A percentile compares a stretch with the other conserved stretches of the same genome.
Evolutionary conservation across 129 eudicot species (phyloP).

Genomic region (Oenanthe sinensis): DNA sequence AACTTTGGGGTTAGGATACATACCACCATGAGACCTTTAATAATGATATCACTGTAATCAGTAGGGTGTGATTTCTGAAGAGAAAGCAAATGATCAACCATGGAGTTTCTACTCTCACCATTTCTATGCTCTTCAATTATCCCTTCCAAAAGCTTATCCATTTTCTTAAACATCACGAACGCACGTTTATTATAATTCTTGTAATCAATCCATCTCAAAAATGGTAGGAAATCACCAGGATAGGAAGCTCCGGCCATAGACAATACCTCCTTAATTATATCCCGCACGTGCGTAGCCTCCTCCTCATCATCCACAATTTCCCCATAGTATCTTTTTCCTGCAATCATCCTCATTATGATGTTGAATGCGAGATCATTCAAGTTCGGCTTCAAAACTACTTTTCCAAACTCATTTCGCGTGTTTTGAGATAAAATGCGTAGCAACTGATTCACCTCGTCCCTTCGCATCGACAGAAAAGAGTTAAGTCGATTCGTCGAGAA

Average conservation of each 20-base stretch:
- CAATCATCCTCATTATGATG: conserved; percentile 32
- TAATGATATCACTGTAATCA: conserved; percentile 16
- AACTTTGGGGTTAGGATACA: background rate
- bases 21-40: conserved; percentile 28
- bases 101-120: conserved; percentile 16
- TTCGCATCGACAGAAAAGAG: conserved; percentile 19
- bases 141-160: conserved; percentile 11
- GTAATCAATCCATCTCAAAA: conserved; percentile 29
- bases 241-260: conserved; percentile 15
- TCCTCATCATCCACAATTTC: conserved; percentile 11
- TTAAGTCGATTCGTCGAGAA: conserved; percentile 36
- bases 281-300: conserved; percentile 17
- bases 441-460: conserved; percentile 19
- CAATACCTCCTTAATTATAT: conserved; percentile 16
- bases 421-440: conserved; percentile 5
- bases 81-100: conserved; percentile 29
- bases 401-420: background rate
- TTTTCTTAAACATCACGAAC: background rate
- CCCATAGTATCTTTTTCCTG: conserved; percentile 25
- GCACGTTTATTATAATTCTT: conserved; percentile 13
- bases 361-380: conserved; percentile 21
- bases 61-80: conserved; percentile 26
- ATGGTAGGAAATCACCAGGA: conserved; percentile 27
- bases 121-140: conserved; percentile 22
- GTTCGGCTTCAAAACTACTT: conserved; percentile 21